Percentiles rank a stretch among this genome's conserved stretches.
phyloP scores from a whole-genome alignment of 139 green algal species.

The Dunaliella primolecta region DNA sequence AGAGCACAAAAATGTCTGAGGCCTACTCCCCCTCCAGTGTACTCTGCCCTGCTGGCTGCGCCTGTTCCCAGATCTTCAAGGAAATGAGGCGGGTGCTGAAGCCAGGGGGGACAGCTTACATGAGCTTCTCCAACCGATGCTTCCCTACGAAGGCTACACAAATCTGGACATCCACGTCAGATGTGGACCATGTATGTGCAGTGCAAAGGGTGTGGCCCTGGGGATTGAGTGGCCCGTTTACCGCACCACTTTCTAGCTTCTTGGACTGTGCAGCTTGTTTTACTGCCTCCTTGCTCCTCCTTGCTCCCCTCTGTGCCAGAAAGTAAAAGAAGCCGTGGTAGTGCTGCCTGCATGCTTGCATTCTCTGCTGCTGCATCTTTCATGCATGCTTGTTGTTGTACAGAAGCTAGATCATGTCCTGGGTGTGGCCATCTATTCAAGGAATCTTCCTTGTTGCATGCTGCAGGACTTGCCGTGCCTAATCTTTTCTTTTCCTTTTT shows the following conservation, averaged over 20 bases:
- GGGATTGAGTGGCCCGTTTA: neutral
- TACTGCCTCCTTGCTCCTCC: neutral
- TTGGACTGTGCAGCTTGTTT: too few species aligned
- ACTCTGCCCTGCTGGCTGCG: too few species aligned
- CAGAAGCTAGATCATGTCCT: too few species aligned
- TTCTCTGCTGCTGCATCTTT: too few species aligned
- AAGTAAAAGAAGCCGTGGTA: neutral
- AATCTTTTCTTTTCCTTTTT: neutral
- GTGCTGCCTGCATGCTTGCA: neutral
- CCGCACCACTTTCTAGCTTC: neutral
- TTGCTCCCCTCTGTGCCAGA: neutral
- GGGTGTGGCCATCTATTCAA: too few species aligned
- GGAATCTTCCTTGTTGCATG: neutral
- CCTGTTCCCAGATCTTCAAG: conserved; percentile 67
- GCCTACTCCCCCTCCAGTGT: too few species aligned
- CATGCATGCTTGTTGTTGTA: too few species aligned
- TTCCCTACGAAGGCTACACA: conserved; percentile 84
- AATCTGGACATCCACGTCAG: conserved; percentile 57
- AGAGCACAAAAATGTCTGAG: too few species aligned
- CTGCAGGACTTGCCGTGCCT: neutral
- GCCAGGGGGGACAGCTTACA: conserved; percentile 71
- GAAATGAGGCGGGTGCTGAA: conserved; percentile 86
- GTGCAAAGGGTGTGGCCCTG: neutral
- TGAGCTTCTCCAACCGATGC: conserved; percentile 88
- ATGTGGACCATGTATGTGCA: conserved; percentile 33